Evolutionary conservation across 1,284 basidiomycete genomes (phyloP).

Genomic region (Singerocomus inundabilis): DNA sequence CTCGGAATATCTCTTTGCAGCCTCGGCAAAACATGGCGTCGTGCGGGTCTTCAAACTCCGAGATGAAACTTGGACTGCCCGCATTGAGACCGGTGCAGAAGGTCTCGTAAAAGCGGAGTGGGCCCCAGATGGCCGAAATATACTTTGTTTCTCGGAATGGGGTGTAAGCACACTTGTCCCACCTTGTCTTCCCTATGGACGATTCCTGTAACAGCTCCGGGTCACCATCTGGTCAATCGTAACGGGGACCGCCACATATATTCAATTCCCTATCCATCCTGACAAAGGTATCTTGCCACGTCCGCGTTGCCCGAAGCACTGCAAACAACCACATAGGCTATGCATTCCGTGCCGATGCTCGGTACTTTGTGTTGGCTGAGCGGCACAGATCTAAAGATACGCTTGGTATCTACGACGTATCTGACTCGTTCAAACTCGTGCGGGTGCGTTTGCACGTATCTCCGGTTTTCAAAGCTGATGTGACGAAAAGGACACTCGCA

Average conservation of each 20-base stretch:
- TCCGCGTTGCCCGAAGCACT: background rate
- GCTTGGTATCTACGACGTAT: conserved; percentile 76
- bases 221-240: conserved; percentile 79
- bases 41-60: conserved; percentile 73
- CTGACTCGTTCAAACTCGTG: conserved; percentile 67
- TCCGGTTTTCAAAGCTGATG: conserved; percentile 14
- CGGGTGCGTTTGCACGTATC: conserved; percentile 52
- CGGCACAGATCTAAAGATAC: conserved; percentile 85
- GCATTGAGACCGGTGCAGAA: conserved; percentile 77
- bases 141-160: conserved; percentile 88
- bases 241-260: conserved; percentile 67
- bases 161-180: conserved; percentile 56
- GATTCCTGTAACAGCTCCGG: conserved; percentile 55
- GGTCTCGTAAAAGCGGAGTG: conserved; percentile 82
- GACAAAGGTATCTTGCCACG: conserved; percentile 55
- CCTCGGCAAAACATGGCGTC: conserved; percentile 60
- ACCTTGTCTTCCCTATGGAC: conserved; percentile 2
- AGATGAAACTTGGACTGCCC: conserved; percentile 70
- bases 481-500: conserved; percentile 32
- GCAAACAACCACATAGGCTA: conserved; percentile 50
- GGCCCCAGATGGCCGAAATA: conserved; percentile 76
- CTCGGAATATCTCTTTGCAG: conserved; percentile 77
- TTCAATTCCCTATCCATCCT: conserved; percentile 76
- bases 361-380: conserved; percentile 81
- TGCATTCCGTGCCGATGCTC: conserved; percentile 74